These are phyloP conservation scores for Trichosporon coremiiforme DNA, from an alignment of 1,284 basidiomycete genomes.

Conservation along the genomic window DNA sequence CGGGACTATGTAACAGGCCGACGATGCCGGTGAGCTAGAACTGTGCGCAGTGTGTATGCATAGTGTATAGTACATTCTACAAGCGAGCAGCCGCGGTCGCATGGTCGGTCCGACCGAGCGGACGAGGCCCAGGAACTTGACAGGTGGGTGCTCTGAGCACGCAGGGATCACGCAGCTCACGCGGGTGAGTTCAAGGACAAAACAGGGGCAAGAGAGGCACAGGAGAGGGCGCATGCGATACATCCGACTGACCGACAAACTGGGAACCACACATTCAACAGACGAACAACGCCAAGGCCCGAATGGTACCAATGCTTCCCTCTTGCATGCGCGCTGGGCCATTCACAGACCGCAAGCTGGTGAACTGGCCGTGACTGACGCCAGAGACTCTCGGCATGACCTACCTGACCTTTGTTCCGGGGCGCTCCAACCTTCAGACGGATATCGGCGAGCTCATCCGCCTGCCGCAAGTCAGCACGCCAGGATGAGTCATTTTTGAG, in stretches of 20 bases:
- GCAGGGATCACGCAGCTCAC: background rate
- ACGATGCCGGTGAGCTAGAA: background rate
- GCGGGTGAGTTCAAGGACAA: background rate
- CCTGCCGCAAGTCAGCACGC: too few relatives aligned
- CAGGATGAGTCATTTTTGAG: background rate
- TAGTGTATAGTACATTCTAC: background rate
- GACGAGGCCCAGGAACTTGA: background rate
- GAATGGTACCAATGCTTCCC: background rate
- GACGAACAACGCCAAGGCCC: background rate
- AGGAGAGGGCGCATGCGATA: background rate
- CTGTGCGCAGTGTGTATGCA: background rate
- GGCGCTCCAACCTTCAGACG: too few relatives aligned
- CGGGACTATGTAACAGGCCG: background rate
- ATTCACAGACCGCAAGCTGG: too few relatives aligned
- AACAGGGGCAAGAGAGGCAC: background rate
- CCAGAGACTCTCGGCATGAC: too few relatives aligned
- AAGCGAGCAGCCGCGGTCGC: background rate
- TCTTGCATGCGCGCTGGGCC: background rate
- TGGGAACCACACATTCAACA: conserved; percentile 2
- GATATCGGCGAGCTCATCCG: too few relatives aligned
- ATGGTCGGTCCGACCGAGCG: background rate
- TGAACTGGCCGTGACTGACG: background rate
- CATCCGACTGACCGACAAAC: background rate
- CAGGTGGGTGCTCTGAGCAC: background rate
- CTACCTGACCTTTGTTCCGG: too few relatives aligned